Percentiles rank a stretch among this genome's conserved stretches.
These are phyloP conservation scores for Hypoxylon trugodes DNA, from an alignment of 495 filamentous ascomycete genomes.

Conservation along the genomic window DNA sequence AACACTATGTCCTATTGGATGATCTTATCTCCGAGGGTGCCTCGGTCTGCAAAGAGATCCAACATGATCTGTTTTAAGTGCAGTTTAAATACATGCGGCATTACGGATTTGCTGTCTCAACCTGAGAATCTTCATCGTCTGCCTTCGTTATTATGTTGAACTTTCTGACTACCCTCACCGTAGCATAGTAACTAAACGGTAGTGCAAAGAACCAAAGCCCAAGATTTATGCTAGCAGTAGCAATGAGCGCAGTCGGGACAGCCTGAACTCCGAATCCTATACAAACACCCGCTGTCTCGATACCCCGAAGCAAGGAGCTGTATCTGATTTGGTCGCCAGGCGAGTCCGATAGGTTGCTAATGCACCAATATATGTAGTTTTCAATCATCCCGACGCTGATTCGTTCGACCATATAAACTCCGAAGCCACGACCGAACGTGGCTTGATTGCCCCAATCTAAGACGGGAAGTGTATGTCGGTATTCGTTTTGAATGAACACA, in stretches of 20 bases:
- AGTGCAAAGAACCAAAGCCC: constrained; percentile 53
- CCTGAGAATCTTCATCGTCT: background rate
- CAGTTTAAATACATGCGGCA: background rate
- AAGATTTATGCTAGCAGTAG: constrained; percentile 53
- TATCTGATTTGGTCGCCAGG: constrained; percentile 55
- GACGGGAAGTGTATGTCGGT: constrained; percentile 24
- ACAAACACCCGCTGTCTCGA: constrained; percentile 53
- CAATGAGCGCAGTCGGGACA: constrained; percentile 53
- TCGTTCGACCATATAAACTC: constrained; percentile 51
- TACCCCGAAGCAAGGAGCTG: constrained; percentile 52
- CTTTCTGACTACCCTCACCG: constrained; percentile 49
- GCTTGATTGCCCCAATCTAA: constrained; percentile 40
- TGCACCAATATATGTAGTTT: constrained; percentile 59
- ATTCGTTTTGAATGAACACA: constrained; percentile 39
- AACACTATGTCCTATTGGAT: no score
- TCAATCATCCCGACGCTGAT: constrained; percentile 52
- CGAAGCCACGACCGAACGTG: constrained; percentile 53
- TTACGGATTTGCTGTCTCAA: background rate
- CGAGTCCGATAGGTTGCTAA: constrained; percentile 53
- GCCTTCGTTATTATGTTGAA: constrained; percentile 33
- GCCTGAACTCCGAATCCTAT: constrained; percentile 56
- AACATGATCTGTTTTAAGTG: no score
- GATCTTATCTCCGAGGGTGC: no score
- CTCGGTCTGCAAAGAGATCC: no score
- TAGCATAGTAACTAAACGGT: constrained; percentile 57